Conservation (phyloP, 768 basidiomycete species). For the Boletus vinaceobasis region DNA sequence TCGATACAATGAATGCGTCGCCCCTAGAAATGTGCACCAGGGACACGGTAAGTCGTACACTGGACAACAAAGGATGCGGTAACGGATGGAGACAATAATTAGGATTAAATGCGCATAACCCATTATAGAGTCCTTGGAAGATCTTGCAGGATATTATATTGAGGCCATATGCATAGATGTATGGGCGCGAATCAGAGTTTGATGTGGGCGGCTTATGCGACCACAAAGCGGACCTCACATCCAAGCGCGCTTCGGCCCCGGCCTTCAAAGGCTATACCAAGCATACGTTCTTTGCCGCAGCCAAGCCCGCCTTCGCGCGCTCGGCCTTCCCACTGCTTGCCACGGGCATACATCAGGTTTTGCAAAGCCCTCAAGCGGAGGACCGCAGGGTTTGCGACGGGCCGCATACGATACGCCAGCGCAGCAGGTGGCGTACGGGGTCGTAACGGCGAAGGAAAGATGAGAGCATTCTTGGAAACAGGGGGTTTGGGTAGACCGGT, state of each 20-base stretch:
- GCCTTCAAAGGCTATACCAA: conserved; percentile 60
- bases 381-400: conserved; percentile 57
- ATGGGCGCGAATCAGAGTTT: neutral
- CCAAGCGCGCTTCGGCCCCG: conserved; percentile 52
- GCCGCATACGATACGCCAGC: conserved; percentile 48
- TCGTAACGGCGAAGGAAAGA: conserved; percentile 42
- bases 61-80: neutral
- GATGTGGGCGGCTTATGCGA: conserved; percentile 18
- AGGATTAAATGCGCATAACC: conserved; percentile 33
- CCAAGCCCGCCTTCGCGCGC: conserved; percentile 48
- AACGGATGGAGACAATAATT: conserved; percentile 16
- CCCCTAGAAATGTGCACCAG: conserved; percentile 4
- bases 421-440: conserved; percentile 32
- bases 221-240: conserved; percentile 37
- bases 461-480: conserved; percentile 36
- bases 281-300: conserved; percentile 54
- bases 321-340: conserved; percentile 46
- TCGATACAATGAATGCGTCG: conserved; percentile 24
- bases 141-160: conserved; percentile 7
- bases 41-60: conserved; percentile 5
- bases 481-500: conserved; percentile 22
- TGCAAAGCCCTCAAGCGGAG: conserved; percentile 60
- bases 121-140: conserved; percentile 26
- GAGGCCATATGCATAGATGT: conserved; percentile 1
- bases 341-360: conserved; percentile 46